Evolutionary conservation across 148 eudicot genomes (phyloP).

Genomic region (Gaultheria prostrata): DNA sequence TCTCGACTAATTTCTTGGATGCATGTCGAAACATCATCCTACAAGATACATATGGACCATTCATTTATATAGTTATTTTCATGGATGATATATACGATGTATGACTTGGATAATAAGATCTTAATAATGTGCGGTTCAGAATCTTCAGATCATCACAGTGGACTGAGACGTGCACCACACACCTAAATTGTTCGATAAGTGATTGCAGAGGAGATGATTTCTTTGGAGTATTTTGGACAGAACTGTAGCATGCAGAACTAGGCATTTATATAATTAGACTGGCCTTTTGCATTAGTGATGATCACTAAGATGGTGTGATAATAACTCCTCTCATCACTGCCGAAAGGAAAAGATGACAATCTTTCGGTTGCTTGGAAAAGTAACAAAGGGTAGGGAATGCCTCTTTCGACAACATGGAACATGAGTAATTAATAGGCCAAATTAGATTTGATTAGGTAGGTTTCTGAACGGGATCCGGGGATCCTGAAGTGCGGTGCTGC

Average conservation of each 20-base stretch:
- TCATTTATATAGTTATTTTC: neutral
- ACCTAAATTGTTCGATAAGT: neutral
- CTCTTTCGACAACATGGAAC: neutral
- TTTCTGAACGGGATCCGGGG: neutral
- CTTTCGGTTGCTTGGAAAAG: neutral
- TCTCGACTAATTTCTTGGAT: neutral
- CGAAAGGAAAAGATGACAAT: constrained; percentile 8
- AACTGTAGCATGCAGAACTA: neutral
- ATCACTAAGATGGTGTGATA: neutral
- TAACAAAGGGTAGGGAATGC: neutral
- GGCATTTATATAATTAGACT: neutral
- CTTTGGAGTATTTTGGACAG: neutral
- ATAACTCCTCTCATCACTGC: neutral
- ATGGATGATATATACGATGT: neutral
- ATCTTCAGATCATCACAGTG: neutral
- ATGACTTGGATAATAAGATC: neutral
- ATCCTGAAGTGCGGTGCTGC: too few species aligned
- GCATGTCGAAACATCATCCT: neutral
- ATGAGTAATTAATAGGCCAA: neutral
- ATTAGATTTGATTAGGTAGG: constrained; percentile 10
- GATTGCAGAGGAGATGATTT: neutral
- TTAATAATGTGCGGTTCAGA: neutral
- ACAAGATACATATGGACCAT: neutral
- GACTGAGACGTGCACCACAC: neutral
- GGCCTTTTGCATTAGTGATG: neutral